Evolutionary conservation across 78 protist genomes (phyloP).

Genomic region (Fonticula alba): DNA sequence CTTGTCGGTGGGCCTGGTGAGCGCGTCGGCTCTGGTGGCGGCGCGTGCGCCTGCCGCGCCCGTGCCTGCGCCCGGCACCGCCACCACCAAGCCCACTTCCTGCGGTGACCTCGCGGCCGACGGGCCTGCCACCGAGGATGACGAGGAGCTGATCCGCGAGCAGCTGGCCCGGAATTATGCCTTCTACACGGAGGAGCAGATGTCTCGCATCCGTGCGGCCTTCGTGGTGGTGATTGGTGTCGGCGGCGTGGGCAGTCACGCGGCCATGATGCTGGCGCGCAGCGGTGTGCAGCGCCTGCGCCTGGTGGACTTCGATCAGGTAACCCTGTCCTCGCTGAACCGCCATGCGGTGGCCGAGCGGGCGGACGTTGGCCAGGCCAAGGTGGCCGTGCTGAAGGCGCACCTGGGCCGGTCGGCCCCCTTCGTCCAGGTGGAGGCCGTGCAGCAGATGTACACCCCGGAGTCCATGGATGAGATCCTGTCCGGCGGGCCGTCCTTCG

Average conservation of each 20-base stretch:
- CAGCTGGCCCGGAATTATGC: neutral
- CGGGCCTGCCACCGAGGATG: neutral
- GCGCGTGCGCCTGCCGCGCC: too few species aligned
- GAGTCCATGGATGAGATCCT: slow-evolving; percentile 14
- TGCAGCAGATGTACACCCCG: slow-evolving; percentile 13
- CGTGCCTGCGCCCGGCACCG: too few species aligned
- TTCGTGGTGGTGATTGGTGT: slow-evolving; percentile 32
- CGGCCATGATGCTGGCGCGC: slow-evolving; percentile 27
- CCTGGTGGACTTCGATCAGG: slow-evolving; percentile 39
- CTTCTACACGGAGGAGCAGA: slow-evolving; percentile 21
- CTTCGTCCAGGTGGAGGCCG: slow-evolving; percentile 16
- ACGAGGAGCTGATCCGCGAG: neutral
- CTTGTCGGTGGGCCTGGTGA: too few species aligned
- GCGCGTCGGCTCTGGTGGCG: too few species aligned
- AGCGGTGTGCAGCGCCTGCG: slow-evolving; percentile 34
- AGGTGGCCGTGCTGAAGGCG: slow-evolving; percentile 10
- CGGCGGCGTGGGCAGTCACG: slow-evolving; percentile 42
- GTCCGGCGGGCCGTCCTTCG: slow-evolving; percentile 21
- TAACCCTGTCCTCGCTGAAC: slow-evolving; percentile 43
- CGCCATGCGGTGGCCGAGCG: slow-evolving; percentile 34
- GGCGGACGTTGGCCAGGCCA: slow-evolving; percentile 40
- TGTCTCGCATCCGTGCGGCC: slow-evolving; percentile 9
- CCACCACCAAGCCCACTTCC: too few species aligned
- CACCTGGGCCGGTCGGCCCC: slow-evolving; percentile 17
- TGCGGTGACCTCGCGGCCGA: too few species aligned